phyloP scores from a whole-genome alignment of 139 green algal species.

The Closterium sp. region DNA sequence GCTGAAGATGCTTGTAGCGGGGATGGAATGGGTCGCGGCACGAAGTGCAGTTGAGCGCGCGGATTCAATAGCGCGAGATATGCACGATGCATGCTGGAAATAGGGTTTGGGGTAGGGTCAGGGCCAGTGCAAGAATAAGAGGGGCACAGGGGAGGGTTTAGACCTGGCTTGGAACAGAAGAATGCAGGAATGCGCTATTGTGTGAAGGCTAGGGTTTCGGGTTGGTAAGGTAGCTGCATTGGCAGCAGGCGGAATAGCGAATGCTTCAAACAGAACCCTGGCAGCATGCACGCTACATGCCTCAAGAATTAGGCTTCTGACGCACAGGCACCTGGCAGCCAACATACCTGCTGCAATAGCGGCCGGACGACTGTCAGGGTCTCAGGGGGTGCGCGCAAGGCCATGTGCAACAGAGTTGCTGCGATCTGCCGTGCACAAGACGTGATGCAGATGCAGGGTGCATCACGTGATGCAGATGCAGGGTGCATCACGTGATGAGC shows the following conservation, averaged over 20 bases:
- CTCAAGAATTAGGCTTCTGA: too few relatives aligned
- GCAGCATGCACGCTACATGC: too few relatives aligned
- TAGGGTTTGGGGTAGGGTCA: not conserved
- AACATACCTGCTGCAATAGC: not conserved
- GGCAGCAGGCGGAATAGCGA: not conserved
- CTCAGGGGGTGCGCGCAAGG: not conserved
- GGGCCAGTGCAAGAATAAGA: not conserved
- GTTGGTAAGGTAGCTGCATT: not conserved
- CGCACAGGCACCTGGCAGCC: too few relatives aligned
- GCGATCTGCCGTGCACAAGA: not conserved
- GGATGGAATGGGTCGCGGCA: not conserved
- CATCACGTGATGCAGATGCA: not conserved
- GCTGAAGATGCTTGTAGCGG: not conserved
- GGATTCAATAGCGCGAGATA: not conserved
- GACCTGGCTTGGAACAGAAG: not conserved
- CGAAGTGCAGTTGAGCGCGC: not conserved
- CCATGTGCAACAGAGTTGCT: not conserved
- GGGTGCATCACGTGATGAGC: not conserved
- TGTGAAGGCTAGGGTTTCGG: not conserved
- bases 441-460: not conserved
- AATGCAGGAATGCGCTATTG: not conserved
- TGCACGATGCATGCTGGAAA: not conserved
- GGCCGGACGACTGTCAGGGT: not conserved
- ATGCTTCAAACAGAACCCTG: too few relatives aligned
- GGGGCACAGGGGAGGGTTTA: not conserved